Percentiles rank a stretch among this genome's conserved stretches.
phyloP scores from a whole-genome alignment of 2,329 filamentous ascomycete genomes.

The Scorias spongiosa region DNA sequence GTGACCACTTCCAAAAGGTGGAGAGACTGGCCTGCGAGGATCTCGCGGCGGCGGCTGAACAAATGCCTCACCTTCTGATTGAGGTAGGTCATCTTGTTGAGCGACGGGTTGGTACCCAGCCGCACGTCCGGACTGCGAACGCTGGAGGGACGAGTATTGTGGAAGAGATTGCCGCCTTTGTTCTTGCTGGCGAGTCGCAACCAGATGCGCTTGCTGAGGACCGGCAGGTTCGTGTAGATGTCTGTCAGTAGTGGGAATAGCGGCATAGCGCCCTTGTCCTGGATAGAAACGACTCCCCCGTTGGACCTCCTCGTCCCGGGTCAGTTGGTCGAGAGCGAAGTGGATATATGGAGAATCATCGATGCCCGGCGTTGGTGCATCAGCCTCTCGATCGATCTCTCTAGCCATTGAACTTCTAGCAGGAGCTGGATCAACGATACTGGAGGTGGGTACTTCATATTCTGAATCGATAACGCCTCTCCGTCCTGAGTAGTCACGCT shows the following conservation, averaged over 20 bases:
- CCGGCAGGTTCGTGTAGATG: neutral
- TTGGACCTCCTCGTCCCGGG: slow-evolving; percentile 49
- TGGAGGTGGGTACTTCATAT: neutral
- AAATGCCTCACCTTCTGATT: neutral
- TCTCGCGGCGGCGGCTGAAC: slow-evolving; percentile 1
- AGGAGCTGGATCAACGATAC: slow-evolving; percentile 1
- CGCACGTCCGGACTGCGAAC: neutral
- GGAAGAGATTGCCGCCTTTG: neutral
- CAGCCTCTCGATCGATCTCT: slow-evolving; percentile 17
- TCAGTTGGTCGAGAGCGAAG: slow-evolving; percentile 79
- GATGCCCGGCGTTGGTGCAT: slow-evolving; percentile 53
- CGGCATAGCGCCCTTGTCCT: slow-evolving; percentile 3
- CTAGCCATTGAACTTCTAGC: slow-evolving; percentile 16
- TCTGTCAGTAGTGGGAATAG: neutral
- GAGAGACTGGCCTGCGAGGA: slow-evolving; percentile 3
- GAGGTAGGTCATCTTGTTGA: neutral
- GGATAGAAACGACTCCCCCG: slow-evolving; percentile 36
- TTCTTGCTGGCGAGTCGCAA: neutral
- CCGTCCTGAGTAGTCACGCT: neutral
- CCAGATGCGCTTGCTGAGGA: neutral
- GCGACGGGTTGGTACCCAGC: neutral
- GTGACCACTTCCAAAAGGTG: slow-evolving; percentile 1
- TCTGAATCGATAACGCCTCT: neutral
- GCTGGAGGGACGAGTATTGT: neutral
- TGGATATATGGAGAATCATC: slow-evolving; percentile 80